Evolutionary conservation across 208 protist genomes (phyloP).

Genomic region (Acanthamoeba triangularis): DNA sequence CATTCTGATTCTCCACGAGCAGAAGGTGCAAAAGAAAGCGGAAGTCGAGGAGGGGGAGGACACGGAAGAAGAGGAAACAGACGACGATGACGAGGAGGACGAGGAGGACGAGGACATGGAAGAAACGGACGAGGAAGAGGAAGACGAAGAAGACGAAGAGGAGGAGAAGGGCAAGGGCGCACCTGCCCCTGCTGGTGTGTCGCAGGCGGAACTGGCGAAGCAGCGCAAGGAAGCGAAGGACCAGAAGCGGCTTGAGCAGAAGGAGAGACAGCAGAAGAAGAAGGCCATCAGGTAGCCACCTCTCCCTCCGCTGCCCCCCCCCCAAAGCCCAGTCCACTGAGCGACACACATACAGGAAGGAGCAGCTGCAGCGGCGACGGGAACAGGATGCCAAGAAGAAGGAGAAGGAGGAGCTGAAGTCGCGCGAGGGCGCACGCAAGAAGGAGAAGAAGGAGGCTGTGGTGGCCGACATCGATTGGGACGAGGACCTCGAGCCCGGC

Average conservation of each 20-base stretch:
- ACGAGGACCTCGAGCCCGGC: background rate
- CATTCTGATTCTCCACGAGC: background rate
- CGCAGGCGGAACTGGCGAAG: background rate
- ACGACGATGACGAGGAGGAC: background rate
- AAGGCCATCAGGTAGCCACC: slow-evolving; percentile 16
- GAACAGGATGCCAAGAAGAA: slow-evolving; percentile 34
- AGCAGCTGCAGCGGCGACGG: slow-evolving; percentile 2
- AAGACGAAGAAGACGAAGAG: background rate
- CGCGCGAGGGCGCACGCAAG: background rate
- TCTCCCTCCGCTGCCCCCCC: too few species aligned
- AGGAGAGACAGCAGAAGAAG: slow-evolving; percentile 25
- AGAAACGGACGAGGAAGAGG: background rate
- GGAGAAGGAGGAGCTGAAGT: background rate
- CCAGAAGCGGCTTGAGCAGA: background rate
- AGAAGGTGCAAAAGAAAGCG: background rate
- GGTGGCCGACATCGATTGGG: background rate
- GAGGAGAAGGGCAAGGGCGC: background rate
- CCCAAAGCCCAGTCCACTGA: too few species aligned
- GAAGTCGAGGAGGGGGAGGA: background rate
- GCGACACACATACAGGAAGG: background rate
- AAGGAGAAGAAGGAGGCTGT: slow-evolving; percentile 24
- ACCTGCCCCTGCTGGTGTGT: background rate
- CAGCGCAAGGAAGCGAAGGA: slow-evolving; percentile 16
- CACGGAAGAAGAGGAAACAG: background rate
- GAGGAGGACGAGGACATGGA: background rate